Conservation (phyloP, 768 basidiomycete genomes). For the Plicaturopsis crispa region DNA sequence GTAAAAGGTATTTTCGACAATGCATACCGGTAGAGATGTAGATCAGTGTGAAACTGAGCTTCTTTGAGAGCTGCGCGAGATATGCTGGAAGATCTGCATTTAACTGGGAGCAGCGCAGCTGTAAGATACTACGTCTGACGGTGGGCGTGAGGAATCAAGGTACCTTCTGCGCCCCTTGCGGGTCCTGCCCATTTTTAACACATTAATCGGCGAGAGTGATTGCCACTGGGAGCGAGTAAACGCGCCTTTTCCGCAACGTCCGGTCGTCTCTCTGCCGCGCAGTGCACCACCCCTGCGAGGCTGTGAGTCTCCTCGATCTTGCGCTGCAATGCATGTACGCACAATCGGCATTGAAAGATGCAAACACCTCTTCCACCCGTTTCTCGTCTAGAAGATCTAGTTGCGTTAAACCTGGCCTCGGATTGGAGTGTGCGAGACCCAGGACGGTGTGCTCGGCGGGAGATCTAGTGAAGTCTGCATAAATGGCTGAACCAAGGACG, state of each 20-base stretch:
- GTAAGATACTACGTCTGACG: neutral
- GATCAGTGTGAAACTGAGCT: slow-evolving; percentile 61
- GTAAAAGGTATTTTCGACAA: neutral
- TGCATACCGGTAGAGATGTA: slow-evolving; percentile 84
- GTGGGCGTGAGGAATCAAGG: slow-evolving; percentile 7
- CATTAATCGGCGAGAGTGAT: neutral
- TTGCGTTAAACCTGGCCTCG: slow-evolving; percentile 40
- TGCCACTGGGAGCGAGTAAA: too few relatives aligned
- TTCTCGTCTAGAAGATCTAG: slow-evolving; percentile 62
- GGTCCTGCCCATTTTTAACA: slow-evolving; percentile 38
- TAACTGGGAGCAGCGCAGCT: slow-evolving; percentile 38
- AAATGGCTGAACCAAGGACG: slow-evolving; percentile 78
- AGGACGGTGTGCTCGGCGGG: slow-evolving; percentile 35
- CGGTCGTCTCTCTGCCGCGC: slow-evolving; percentile 89
- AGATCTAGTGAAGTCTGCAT: slow-evolving; percentile 59
- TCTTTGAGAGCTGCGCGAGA: slow-evolving; percentile 60
- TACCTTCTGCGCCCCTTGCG: slow-evolving; percentile 58
- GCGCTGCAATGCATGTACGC: slow-evolving; percentile 22
- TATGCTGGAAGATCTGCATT: slow-evolving; percentile 72
- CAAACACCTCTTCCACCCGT: slow-evolving; percentile 49
- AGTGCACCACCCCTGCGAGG: slow-evolving; percentile 77
- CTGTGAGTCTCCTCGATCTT: neutral
- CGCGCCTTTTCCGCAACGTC: slow-evolving; percentile 87
- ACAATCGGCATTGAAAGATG: slow-evolving; percentile 63
- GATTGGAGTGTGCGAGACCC: slow-evolving; percentile 68